Evolutionary conservation across 2,329 filamentous ascomycete genomes (phyloP).

Genomic region (Pseudogymnoascus pannorum): DNA sequence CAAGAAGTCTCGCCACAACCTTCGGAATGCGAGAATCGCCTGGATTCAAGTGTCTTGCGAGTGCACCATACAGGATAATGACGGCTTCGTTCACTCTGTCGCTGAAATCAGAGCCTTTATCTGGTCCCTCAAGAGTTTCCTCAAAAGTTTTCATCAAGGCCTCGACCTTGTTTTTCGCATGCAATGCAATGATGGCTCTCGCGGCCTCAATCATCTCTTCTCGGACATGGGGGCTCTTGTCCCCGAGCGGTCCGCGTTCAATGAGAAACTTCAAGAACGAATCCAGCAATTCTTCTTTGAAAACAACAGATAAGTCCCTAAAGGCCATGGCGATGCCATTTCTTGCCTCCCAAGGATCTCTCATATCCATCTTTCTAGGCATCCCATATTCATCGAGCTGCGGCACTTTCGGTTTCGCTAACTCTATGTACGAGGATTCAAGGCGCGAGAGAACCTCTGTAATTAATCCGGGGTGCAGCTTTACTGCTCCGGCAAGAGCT

Average conservation of each 20-base stretch:
- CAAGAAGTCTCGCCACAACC: slow-evolving; percentile 78
- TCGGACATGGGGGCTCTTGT: slow-evolving; percentile 69
- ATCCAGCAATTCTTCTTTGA: slow-evolving; percentile 63
- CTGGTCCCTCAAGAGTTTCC: slow-evolving; percentile 73
- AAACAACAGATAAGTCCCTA: slow-evolving; percentile 66
- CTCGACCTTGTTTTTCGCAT: slow-evolving; percentile 78
- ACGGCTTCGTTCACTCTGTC: slow-evolving; percentile 96
- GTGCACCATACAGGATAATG: slow-evolving; percentile 91
- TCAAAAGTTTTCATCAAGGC: slow-evolving; percentile 91
- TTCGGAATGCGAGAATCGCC: slow-evolving; percentile 84
- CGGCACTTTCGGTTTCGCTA: slow-evolving; percentile 74
- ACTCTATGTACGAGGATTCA: slow-evolving; percentile 63
- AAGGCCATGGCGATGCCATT: slow-evolving; percentile 86
- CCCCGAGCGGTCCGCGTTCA: slow-evolving; percentile 76
- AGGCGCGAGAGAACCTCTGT: slow-evolving; percentile 56
- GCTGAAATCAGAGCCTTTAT: slow-evolving; percentile 70
- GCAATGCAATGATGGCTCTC: slow-evolving; percentile 68
- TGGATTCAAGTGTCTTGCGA: slow-evolving; percentile 76
- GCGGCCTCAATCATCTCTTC: slow-evolving; percentile 89
- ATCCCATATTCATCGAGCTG: slow-evolving; percentile 91
- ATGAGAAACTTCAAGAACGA: slow-evolving; percentile 81
- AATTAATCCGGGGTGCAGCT: slow-evolving; percentile 52
- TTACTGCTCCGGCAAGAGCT: slow-evolving; percentile 68
- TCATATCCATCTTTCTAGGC: slow-evolving; percentile 78
- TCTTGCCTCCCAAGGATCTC: slow-evolving; percentile 85